These are phyloP conservation scores for Microcos paniculata DNA, from an alignment of 345 rosid genomes.

Conservation along the genomic window DNA sequence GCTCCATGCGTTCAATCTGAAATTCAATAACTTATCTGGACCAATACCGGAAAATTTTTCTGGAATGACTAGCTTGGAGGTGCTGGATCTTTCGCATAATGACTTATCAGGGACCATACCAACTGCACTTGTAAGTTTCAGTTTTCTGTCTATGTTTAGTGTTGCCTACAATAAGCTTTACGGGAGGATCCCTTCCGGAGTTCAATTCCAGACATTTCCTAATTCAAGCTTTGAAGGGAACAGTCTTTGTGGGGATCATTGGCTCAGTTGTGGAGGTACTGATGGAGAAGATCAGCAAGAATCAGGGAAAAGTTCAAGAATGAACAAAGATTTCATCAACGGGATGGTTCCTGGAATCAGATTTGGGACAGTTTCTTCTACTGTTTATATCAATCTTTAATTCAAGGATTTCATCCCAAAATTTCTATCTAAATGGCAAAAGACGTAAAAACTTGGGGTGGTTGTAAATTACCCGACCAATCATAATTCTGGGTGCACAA, in stretches of 20 bases:
- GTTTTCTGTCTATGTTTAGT: slow-evolving; percentile 54
- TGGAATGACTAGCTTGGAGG: slow-evolving; percentile 48
- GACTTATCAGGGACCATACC: slow-evolving; percentile 39
- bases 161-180: slow-evolving; percentile 51
- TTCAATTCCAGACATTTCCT: slow-evolving; percentile 70
- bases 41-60: slow-evolving; percentile 40
- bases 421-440: no score
- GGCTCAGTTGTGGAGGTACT: slow-evolving; percentile 23
- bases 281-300: not conserved
- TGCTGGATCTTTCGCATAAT: slow-evolving; percentile 47
- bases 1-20: slow-evolving; percentile 46
- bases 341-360: slow-evolving; percentile 62
- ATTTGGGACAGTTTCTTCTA: slow-evolving; percentile 46
- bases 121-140: slow-evolving; percentile 22
- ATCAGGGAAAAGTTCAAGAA: not conserved
- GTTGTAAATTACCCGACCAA: no score
- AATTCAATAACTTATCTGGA: slow-evolving; percentile 33
- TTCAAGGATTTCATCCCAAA: no score
- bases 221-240: slow-evolving; percentile 76
- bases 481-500: no score
- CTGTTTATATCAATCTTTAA: not conserved
- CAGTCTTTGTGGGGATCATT: slow-evolving; percentile 56
- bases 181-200: slow-evolving; percentile 55
- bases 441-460: not conserved
- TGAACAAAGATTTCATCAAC: slow-evolving; percentile 23